Evolutionary conservation across 2,329 filamentous ascomycete species (phyloP), one percentile per base, ranked within the genome.

Genomic region (Sphaerulina vaccinii): DNA sequence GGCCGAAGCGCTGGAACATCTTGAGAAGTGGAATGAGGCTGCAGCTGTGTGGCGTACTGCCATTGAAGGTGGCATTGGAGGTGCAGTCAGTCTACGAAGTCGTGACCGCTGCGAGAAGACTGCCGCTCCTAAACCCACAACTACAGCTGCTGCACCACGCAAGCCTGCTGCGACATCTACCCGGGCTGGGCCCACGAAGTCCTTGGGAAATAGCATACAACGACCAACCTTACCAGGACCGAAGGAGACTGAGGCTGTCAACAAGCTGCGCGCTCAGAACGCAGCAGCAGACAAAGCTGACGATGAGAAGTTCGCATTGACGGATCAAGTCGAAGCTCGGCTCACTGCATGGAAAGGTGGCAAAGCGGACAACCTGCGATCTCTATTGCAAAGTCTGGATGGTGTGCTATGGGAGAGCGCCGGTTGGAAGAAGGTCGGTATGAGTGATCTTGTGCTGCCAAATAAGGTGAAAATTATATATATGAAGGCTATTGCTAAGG

Each of bases 401-500:
- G 81, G 79, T 33, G 90, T 99, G 22, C 78, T 99, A 22, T 99
- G 93, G 93, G 85, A 89, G 58, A 86, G 85, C 36, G 89, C 90
- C 57, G 90, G 90, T 3, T 99, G 93, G 93, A 96, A 96, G 76
- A 96, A 95, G 76, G 86, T 97, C 51, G 90, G 90, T 24, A 83
- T 99, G 83, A 86, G 91, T 59, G 93, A 99, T 74, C 72, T 99
- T 62, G 87, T 99, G 46, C 81, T 96, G 79, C 85, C 90, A 27
- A 90, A 88, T 62, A 96, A 92, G 78, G 93, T 97, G 70, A 99
- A 99, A 81, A 86, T 99, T 59, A 79, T 88, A 54, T 99, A 99
- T 69, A 97, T 99, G 93, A 96, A 96, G 81, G 93, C 92, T 5
- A 97, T 99, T 79, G 89, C 86, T 9, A 97, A 96, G 79, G 93